These are phyloP conservation scores for Suillus variegatus DNA, from an alignment of 768 basidiomycete species.

Conservation along the genomic window DNA sequence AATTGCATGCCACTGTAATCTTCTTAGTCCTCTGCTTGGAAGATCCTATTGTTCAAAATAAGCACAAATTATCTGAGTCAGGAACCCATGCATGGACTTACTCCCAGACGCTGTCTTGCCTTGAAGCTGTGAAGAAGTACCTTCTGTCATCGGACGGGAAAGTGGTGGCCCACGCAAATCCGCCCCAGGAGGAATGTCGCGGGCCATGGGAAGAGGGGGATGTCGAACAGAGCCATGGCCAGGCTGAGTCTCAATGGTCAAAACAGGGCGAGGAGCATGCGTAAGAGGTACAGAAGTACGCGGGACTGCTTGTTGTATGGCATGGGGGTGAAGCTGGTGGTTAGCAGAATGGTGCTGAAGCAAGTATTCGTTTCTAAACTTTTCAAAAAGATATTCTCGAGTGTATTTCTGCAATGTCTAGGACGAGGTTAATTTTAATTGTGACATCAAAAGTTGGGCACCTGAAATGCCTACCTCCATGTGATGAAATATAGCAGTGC, in stretches of 20 bases:
- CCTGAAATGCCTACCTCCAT: constrained; percentile 66
- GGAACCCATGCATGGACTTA: constrained; percentile 31
- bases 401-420: constrained; percentile 87
- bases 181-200: constrained; percentile 46
- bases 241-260: constrained; percentile 63
- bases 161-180: constrained; percentile 47
- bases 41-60: constrained; percentile 42
- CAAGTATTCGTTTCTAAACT: constrained; percentile 64
- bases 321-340: constrained; percentile 44
- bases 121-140: constrained; percentile 26
- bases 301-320: constrained; percentile 39
- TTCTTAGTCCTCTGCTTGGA: constrained; percentile 77
- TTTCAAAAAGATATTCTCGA: constrained; percentile 78
- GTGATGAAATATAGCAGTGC: constrained; percentile 81
- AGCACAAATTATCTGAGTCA: constrained; percentile 15
- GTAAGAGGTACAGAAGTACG: constrained; percentile 30
- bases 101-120: constrained; percentile 36
- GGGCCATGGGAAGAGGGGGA: constrained; percentile 45
- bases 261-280: constrained; percentile 53
- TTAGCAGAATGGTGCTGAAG: constrained; percentile 52
- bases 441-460: constrained; percentile 13
- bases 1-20: constrained; percentile 88
- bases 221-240: constrained; percentile 46
- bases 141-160: constrained; percentile 42
- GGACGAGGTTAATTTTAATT: constrained; percentile 16